These are phyloP conservation scores for Scenedesmus sp. DNA, from an alignment of 163 green algal species.

Conservation along the genomic window DNA sequence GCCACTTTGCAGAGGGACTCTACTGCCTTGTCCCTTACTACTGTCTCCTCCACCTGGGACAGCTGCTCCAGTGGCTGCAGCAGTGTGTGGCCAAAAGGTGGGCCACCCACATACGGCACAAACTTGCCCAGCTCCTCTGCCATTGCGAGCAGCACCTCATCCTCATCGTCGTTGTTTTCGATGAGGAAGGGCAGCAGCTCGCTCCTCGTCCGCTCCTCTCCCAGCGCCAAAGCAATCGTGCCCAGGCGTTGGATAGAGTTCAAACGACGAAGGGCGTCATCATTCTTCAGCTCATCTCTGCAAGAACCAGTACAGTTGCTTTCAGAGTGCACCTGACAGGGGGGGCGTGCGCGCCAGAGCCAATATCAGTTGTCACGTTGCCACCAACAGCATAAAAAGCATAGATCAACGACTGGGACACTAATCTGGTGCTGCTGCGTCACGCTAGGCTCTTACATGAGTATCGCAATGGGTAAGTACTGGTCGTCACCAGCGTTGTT, in stretches of 20 bases:
- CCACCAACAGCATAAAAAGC: not conserved
- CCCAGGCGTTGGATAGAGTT: conserved; percentile 94
- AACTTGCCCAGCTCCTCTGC: conserved; percentile 98
- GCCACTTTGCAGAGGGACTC: conserved; percentile 90
- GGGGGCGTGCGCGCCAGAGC: not conserved
- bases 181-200: conserved; percentile 98
- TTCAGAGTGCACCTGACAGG: not conserved
- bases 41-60: conserved; percentile 97
- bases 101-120: conserved; percentile 94
- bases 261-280: conserved; percentile 94
- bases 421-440: not conserved
- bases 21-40: conserved; percentile 97
- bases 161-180: conserved; percentile 96
- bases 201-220: conserved; percentile 95
- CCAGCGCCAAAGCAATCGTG: conserved; percentile 96
- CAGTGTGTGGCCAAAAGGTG: conserved; percentile 85
- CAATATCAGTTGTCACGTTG: not conserved
- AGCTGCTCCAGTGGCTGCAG: conserved; percentile 95
- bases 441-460: conserved; percentile 80
- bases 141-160: conserved; percentile 96
- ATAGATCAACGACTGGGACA: not conserved
- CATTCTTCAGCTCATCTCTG: conserved; percentile 97
- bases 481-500: conserved; percentile 68
- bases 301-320: conserved; percentile 13
- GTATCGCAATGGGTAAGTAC: conserved; percentile 91